Evolutionary conservation across 495 filamentous ascomycete genomes (phyloP).

Genomic region (Aspergillus leporis): DNA sequence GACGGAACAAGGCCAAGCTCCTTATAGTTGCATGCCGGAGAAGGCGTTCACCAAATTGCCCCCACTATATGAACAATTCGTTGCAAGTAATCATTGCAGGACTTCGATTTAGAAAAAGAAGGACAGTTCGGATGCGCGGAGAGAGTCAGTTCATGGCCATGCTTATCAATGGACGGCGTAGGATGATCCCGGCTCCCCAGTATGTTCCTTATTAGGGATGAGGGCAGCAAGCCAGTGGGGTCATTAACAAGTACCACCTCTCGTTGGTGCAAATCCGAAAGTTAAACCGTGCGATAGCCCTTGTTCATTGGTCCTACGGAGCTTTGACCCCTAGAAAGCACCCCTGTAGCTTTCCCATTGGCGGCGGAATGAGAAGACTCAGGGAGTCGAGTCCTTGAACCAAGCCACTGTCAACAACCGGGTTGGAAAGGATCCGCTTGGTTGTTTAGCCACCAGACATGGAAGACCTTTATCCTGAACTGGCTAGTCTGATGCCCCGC

Average conservation of each 20-base stretch:
- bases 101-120: background rate
- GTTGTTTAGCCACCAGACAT: too few relatives aligned
- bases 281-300: background rate
- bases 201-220: constrained; percentile 6
- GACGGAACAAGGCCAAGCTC: constrained; percentile 8
- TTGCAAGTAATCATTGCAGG: constrained; percentile 28
- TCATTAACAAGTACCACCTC: constrained; percentile 10
- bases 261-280: constrained; percentile 17
- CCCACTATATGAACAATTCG: constrained; percentile 20
- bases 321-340: constrained; percentile 4
- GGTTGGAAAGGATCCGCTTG: constrained; percentile 19
- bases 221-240: constrained; percentile 8
- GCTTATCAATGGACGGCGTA: constrained; percentile 11
- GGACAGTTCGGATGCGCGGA: background rate
- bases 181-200: constrained; percentile 3
- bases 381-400: background rate
- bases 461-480: constrained; percentile 18
- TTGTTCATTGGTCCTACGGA: constrained; percentile 7
- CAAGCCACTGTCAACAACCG: background rate
- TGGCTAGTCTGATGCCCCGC: constrained; percentile 18
- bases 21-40: constrained; percentile 30
- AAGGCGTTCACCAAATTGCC: constrained; percentile 25
- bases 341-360: constrained; percentile 7
- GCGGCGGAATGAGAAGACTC: background rate
- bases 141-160: background rate